These are phyloP conservation scores for Ceriops zippeliana DNA, from an alignment of 345 rosid genomes.

Conservation along the genomic window DNA sequence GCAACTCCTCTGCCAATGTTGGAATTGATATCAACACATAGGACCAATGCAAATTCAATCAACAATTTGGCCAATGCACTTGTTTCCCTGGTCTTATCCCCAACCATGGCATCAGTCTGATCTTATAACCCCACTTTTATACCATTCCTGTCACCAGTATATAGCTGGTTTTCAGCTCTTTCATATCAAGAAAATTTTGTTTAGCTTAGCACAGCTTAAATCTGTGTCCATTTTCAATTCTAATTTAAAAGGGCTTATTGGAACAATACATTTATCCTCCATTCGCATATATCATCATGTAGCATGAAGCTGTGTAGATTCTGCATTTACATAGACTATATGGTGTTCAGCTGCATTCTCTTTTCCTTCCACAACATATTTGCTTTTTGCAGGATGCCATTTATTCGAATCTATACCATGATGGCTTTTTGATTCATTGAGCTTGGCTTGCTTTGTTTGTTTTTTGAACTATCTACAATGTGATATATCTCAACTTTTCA, in stretches of 20 bases:
- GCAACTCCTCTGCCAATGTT: neutral
- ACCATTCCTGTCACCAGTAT: neutral
- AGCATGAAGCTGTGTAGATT: neutral
- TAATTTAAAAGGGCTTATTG: neutral
- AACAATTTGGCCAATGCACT: neutral
- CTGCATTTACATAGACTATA: neutral
- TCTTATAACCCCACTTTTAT: neutral
- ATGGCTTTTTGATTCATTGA: no score
- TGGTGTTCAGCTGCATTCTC: neutral
- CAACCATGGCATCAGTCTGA: neutral
- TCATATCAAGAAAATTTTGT: neutral
- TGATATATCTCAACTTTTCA: no score
- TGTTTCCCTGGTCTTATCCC: neutral
- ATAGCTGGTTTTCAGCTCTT: neutral
- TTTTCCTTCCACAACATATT: neutral
- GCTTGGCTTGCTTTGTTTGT: no score
- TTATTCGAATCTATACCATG: neutral
- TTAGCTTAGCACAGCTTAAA: neutral
- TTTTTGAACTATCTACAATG: slow-evolving; percentile 1
- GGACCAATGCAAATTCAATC: neutral
- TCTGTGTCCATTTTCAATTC: neutral
- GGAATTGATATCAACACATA: neutral
- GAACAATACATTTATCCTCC: neutral
- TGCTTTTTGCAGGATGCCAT: slow-evolving; percentile 1
- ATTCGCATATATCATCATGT: no score